Base-by-base conservation (phyloP, 139 green algal genomes). In the Pleodorina starrii region DNA sequence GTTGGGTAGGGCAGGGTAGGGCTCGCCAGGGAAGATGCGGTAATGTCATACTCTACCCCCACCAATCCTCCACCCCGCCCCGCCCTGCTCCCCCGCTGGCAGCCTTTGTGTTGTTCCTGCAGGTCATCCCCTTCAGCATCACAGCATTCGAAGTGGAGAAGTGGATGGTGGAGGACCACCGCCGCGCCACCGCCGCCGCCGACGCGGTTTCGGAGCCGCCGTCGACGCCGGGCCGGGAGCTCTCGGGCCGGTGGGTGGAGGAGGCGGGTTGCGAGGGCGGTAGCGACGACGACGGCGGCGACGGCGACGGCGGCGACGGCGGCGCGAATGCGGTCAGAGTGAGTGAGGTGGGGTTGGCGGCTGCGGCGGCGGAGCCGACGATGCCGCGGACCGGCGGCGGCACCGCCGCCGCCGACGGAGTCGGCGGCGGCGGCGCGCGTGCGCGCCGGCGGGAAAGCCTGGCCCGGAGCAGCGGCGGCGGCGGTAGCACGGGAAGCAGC, bases 41-140 rank as follows among this genome's bases (percentile, higher is more conserved):
- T n/a, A n/a, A n/a, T n/a, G n/a, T n/a, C n/a, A n/a, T n/a, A n/a
- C n/a, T n/a, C n/a, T n/a, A n/a, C n/a, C n/a, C n/a, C n/a, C n/a
- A n/a, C n/a, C n/a, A n/a, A n/a, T n/a, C n/a, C n/a, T n/a, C n/a
- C n/a, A n/a, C n/a, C n/a, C n/a, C n/a, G n/a, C n/a, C n/a, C n/a
- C n/a, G n/a, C n/a, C n/a, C n/a, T n/a, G n/a, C n/a, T n/a, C n/a
- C n/a, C n/a, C n/a, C n/a, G n/a, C n/a, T n/a, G n/a, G n/a, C 68
- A 89, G 84, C 38, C 84, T 81, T 89, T 48, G 50, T 82, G 36
- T 40, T 92, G 40, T 92, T 92, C 84, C 69, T 88, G 1, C 84
- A 92, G 36, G 71, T 92, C 48, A 68, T 90, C 10, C 90, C 90
- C 14, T 92, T 87, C 69, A 77, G 32, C 77, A 90, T 92, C 66